Evolutionary conservation across 2,329 filamentous ascomycete species (phyloP).

Genomic region (Pochonia chlamydosporia): DNA sequence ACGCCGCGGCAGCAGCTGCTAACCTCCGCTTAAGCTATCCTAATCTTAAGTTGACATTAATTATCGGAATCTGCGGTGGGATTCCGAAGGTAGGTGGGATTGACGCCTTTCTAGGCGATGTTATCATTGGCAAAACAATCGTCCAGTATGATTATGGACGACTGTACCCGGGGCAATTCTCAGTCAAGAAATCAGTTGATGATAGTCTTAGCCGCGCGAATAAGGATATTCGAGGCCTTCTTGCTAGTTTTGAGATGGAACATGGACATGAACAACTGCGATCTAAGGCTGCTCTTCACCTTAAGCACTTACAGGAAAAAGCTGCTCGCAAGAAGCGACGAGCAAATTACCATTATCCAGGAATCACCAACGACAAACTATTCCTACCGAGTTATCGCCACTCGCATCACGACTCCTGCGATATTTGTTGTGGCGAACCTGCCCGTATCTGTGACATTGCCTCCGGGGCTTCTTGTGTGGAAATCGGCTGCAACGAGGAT

Average conservation of each 20-base stretch:
- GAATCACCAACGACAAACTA: conserved; percentile 19
- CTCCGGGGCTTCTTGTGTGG: conserved; percentile 14
- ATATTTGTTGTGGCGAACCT: conserved; percentile 3
- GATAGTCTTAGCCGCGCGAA: conserved; percentile 21
- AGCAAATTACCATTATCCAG: conserved; percentile 18
- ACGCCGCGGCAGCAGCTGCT: conserved; percentile 17
- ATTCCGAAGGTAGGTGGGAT: conserved; percentile 15
- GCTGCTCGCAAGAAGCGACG: conserved; percentile 5
- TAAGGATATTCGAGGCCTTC: conserved; percentile 20
- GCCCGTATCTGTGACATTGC: conserved; percentile 17
- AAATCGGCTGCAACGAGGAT: conserved; percentile 20
- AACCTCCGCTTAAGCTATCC: conserved; percentile 27
- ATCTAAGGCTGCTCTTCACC: conserved; percentile 1
- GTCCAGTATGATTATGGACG: conserved; percentile 23
- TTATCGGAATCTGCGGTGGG: conserved; percentile 36
- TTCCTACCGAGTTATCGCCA: conserved; percentile 22
- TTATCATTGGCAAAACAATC: conserved; percentile 23
- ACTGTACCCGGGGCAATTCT: conserved; percentile 18
- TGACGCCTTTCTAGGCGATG: conserved; percentile 25
- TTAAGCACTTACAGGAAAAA: conserved; percentile 14
- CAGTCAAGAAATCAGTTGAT: conserved; percentile 17
- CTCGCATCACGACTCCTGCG: conserved; percentile 15
- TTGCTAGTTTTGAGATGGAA: conserved; percentile 16
- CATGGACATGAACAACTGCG: conserved; percentile 10
- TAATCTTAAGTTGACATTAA: conserved; percentile 24